These are phyloP conservation scores for Zopfia rhizophila DNA, from an alignment of 2,329 filamentous ascomycete genomes.

Conservation along the genomic window DNA sequence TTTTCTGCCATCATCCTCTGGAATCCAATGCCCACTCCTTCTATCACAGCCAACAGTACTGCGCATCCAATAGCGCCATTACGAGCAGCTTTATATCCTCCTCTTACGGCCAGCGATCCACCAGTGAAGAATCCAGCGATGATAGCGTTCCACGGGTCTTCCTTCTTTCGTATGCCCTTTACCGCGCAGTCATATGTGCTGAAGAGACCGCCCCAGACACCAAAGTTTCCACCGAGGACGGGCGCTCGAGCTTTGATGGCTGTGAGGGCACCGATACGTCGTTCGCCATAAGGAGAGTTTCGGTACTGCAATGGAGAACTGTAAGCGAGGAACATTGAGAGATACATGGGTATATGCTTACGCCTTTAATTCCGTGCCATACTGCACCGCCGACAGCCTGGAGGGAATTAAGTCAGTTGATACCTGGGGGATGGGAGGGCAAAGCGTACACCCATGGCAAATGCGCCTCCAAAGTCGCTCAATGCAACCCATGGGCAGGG, in stretches of 20 bases:
- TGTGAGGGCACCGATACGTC: conserved; percentile 91
- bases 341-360: conserved; percentile 56
- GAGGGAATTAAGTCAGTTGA: conserved; percentile 21
- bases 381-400: conserved; percentile 64
- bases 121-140: conserved; percentile 94
- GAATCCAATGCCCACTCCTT: conserved; percentile 96
- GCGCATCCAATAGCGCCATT: conserved; percentile 98
- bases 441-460: conserved; percentile 87
- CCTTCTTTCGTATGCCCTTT: conserved; percentile 91
- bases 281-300: conserved; percentile 78
- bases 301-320: conserved; percentile 39
- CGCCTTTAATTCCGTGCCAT: conserved; percentile 97
- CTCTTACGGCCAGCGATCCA: conserved; percentile 89
- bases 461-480: conserved; percentile 97
- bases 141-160: conserved; percentile 98
- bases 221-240: conserved; percentile 96
- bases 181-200: conserved; percentile 96
- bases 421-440: conserved; percentile 2
- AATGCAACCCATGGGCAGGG: conserved; percentile 97
- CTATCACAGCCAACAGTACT: conserved; percentile 92
- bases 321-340: conserved; percentile 11
- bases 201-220: conserved; percentile 97
- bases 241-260: conserved; percentile 98
- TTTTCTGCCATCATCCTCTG: conserved; percentile 92
- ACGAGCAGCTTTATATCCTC: conserved; percentile 88